Evolutionary conservation across 2,329 filamentous ascomycete genomes (phyloP).

Genomic region (Gremmenia infestans): DNA sequence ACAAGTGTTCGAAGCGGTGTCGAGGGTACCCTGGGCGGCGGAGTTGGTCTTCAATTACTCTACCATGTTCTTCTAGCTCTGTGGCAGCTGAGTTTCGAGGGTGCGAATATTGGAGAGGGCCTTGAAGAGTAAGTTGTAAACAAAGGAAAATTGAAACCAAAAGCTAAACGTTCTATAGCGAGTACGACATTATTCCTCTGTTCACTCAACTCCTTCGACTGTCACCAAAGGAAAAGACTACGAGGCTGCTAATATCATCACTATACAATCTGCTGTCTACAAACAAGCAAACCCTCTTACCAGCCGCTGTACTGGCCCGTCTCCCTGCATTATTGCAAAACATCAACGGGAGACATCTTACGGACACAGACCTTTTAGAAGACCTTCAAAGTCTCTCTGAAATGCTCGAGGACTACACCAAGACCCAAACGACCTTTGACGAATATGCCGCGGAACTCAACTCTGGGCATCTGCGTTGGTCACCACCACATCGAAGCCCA

Average conservation of each 20-base stretch:
- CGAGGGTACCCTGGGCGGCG: conserved; percentile 64
- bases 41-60: conserved; percentile 84
- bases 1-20: conserved; percentile 52
- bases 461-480: conserved; percentile 68
- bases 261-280: conserved; percentile 75
- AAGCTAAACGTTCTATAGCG: conserved; percentile 48
- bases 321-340: conserved; percentile 66
- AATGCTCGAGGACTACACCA: conserved; percentile 61
- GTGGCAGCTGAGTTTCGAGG: conserved; percentile 97
- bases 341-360: conserved; percentile 55
- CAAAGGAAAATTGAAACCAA: neutral
- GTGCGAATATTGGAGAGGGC: conserved; percentile 64
- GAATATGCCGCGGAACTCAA: conserved; percentile 60
- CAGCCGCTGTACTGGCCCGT: conserved; percentile 79
- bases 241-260: conserved; percentile 82
- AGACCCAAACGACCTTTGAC: conserved; percentile 50
- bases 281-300: conserved; percentile 69
- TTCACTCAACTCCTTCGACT: conserved; percentile 89
- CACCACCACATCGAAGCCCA: conserved; percentile 66
- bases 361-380: conserved; percentile 59
- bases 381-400: conserved; percentile 57
- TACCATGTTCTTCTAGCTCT: conserved; percentile 91
- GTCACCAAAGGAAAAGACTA: conserved; percentile 97
- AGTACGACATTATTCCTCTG: conserved; percentile 86
- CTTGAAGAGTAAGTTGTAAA: conserved; percentile 68